A percentile compares a stretch with the other conserved stretches of the same genome.
These are phyloP conservation scores for Saccharomycopsis lassenensis DNA, from an alignment of 805 yeast genomes.

Conservation along the genomic window DNA sequence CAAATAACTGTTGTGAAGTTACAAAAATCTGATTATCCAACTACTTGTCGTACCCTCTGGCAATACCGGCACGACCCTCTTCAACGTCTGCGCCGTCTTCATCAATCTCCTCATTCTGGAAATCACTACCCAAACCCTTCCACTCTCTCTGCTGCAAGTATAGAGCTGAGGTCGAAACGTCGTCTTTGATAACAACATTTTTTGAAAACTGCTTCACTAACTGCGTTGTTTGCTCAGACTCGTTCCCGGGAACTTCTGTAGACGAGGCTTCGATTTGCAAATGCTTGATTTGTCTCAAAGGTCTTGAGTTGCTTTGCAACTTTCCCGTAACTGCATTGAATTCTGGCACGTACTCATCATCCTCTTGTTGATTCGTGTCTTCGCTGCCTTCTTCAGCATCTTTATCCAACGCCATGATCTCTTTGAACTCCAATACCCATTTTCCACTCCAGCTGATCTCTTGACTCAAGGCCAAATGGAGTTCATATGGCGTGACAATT, in stretches of 20 bases:
- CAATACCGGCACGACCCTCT: constrained; percentile 79
- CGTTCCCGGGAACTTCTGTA: neutral
- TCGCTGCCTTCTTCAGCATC: constrained; percentile 27
- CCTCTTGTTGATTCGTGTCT: constrained; percentile 22
- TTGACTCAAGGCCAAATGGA: constrained; percentile 65
- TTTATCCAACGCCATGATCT: constrained; percentile 31
- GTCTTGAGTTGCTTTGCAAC: constrained; percentile 57
- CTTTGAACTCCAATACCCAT: constrained; percentile 78
- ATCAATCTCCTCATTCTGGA: constrained; percentile 32
- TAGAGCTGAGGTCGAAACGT: constrained; percentile 83
- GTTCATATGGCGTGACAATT: constrained; percentile 86
- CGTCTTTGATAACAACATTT: constrained; percentile 55
- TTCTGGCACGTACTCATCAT: constrained; percentile 59
- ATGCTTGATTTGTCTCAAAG: constrained; percentile 59
- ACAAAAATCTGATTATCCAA: constrained; percentile 1
- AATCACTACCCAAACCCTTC: constrained; percentile 91
- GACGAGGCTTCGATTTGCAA: constrained; percentile 43
- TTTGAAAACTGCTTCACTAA: constrained; percentile 48
- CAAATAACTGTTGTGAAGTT: no score
- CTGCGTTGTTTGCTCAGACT: constrained; percentile 24
- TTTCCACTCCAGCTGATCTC: constrained; percentile 86
- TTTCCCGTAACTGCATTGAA: constrained; percentile 86
- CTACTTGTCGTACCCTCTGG: constrained; percentile 68
- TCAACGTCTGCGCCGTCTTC: constrained; percentile 71
- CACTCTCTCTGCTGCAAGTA: constrained; percentile 63